Evolutionary conservation across 768 basidiomycete genomes (phyloP).

Genomic region (Kwoniella newhampshirensis): DNA sequence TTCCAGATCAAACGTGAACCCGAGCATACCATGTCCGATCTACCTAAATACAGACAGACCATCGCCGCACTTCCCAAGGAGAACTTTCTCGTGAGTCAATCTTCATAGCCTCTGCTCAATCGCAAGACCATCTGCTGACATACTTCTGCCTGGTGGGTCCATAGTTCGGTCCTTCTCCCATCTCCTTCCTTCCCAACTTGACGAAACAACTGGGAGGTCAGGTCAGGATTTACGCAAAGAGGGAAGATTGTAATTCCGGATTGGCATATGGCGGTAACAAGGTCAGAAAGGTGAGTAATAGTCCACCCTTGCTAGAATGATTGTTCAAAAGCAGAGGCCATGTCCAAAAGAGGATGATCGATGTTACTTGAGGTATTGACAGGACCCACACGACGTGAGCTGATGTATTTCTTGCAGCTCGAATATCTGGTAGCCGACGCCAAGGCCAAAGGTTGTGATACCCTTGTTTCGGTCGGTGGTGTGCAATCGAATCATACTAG

Average conservation of each 20-base stretch:
- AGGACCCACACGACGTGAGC: neutral
- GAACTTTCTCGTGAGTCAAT: conserved; percentile 17
- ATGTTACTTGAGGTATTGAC: neutral
- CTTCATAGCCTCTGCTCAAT: neutral
- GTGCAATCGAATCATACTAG: conserved; percentile 41
- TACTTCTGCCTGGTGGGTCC: neutral
- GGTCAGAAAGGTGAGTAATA: conserved; percentile 28
- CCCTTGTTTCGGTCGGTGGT: conserved; percentile 37
- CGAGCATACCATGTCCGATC: neutral
- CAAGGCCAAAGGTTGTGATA: conserved; percentile 34
- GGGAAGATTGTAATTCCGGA: conserved; percentile 41
- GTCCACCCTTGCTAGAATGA: neutral
- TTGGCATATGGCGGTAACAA: conserved; percentile 43
- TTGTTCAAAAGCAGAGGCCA: too few species aligned
- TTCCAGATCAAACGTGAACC: too few species aligned
- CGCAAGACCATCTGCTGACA: neutral
- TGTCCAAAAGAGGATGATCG: too few species aligned
- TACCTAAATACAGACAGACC: conserved; percentile 11
- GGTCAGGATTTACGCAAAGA: conserved; percentile 35
- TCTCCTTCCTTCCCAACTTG: conserved; percentile 31
- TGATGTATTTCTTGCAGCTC: conserved; percentile 24
- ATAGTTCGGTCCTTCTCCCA: conserved; percentile 35
- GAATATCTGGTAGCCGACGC: conserved; percentile 42
- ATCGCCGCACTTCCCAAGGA: conserved; percentile 17
- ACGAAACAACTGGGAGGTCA: conserved; percentile 27